Percentiles rank a stretch among this genome's conserved stretches.
Evolutionary conservation across 441 rosid genomes (phyloP).

Genomic region (Euphorbia celastroides): DNA sequence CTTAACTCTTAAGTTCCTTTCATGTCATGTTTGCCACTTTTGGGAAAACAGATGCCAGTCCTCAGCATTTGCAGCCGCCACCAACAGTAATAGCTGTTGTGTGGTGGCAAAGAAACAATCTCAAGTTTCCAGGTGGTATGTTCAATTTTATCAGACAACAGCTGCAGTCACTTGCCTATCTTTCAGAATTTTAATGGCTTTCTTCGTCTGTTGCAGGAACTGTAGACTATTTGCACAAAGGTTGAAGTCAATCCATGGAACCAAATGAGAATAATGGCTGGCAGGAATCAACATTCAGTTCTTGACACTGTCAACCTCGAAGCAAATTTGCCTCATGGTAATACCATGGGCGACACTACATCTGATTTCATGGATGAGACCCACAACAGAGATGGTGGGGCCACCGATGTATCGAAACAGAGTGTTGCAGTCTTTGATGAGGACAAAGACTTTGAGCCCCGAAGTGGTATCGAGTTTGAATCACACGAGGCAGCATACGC

Average conservation of each 20-base stretch:
- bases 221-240: conserved; percentile 9
- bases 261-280: conserved; percentile 26
- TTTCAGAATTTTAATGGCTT: background rate
- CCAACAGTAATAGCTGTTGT: background rate
- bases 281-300: conserved; percentile 26
- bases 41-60: background rate
- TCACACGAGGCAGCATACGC: conserved; percentile 76
- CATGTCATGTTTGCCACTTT: background rate
- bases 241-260: conserved; percentile 28
- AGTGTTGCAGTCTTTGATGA: conserved; percentile 40
- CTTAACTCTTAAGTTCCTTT: too few species aligned
- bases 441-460: conserved; percentile 55
- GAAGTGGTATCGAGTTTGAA: conserved; percentile 70
- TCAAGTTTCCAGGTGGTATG: background rate
- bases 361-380: conserved; percentile 31
- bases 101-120: background rate
- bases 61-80: background rate
- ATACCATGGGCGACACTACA: conserved; percentile 26
- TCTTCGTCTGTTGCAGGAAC: background rate
- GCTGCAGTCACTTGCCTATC: background rate
- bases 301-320: conserved; percentile 37
- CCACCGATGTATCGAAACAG: conserved; percentile 28
- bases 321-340: conserved; percentile 35
- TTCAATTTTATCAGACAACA: background rate
- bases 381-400: conserved; percentile 31